Conservation (phyloP, 352 stramenopile species). For the Globisporangium carolinianum region DNA sequence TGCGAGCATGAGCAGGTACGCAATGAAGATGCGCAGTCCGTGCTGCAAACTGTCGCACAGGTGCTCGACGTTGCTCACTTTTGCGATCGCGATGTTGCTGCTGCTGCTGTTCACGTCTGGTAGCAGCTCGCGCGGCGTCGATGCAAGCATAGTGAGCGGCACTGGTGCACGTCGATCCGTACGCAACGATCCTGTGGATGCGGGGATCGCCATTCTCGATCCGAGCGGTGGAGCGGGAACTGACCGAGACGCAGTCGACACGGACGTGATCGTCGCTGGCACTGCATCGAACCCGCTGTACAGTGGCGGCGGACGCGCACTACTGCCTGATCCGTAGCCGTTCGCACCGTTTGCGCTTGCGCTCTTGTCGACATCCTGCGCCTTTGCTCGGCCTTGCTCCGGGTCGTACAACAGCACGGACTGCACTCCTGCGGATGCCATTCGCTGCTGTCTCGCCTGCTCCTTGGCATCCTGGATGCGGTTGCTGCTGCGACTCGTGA, state of each 20-base stretch:
- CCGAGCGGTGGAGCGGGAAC: constrained; percentile 4
- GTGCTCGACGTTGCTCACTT: constrained; percentile 49
- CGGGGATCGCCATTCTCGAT: constrained; percentile 3
- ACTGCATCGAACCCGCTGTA: constrained; percentile 6
- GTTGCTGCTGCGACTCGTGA: constrained; percentile 34
- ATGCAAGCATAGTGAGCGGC: too few relatives aligned
- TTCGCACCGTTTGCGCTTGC: not conserved
- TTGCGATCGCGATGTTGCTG: constrained; percentile 5
- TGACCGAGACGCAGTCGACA: constrained; percentile 10
- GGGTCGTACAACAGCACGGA: constrained; percentile 26
- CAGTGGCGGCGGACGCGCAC: not conserved
- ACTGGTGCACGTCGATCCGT: not conserved
- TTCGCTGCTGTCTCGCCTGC: constrained; percentile 19
- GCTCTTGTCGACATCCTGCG: not conserved
- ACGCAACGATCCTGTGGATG: not conserved
- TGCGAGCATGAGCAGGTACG: constrained; percentile 76
- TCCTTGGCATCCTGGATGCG: constrained; percentile 41
- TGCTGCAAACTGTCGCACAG: constrained; percentile 54
- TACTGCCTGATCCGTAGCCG: constrained; percentile 1
- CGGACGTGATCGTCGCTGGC: constrained; percentile 10
- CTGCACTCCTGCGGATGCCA: not conserved
- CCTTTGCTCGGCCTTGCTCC: constrained; percentile 15
- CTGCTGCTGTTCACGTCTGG: not conserved
- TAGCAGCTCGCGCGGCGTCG: too few relatives aligned
- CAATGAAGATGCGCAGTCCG: constrained; percentile 56